These are phyloP conservation scores for Nakaseomyces nivariensis DNA, from an alignment of 1,139 yeast genomes.

Conservation along the genomic window DNA sequence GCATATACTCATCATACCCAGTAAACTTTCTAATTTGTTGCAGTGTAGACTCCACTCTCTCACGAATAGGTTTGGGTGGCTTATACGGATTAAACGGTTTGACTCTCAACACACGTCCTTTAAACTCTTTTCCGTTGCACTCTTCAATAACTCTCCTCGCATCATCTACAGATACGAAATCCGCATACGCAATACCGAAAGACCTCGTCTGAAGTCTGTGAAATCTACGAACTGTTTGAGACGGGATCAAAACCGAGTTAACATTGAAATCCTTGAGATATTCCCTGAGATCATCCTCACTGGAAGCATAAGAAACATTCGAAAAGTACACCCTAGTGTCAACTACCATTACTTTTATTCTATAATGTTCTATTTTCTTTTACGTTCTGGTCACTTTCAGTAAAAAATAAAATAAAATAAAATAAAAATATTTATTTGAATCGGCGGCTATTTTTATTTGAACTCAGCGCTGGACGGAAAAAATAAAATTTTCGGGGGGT, in stretches of 20 bases:
- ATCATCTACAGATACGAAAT: constrained; percentile 39
- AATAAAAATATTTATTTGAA: not conserved
- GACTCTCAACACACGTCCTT: constrained; percentile 33
- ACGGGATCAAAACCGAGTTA: constrained; percentile 42
- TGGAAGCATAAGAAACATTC: constrained; percentile 43
- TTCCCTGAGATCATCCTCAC: constrained; percentile 42
- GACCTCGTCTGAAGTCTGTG: constrained; percentile 36
- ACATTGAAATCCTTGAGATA: constrained; percentile 33
- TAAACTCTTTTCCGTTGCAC: constrained; percentile 35
- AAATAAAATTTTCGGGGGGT: not conserved
- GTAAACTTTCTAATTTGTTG: constrained; percentile 6
- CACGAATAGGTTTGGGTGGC: constrained; percentile 20
- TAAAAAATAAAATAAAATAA: not conserved
- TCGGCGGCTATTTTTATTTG: not conserved
- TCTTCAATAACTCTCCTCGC: constrained; percentile 39
- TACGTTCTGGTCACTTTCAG: no score
- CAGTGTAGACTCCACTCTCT: constrained; percentile 4
- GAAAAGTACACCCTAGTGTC: constrained; percentile 37
- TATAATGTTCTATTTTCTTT: no score
- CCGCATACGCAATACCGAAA: constrained; percentile 59
- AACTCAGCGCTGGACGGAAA: no score
- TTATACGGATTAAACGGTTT: constrained; percentile 36
- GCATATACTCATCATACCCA: constrained; percentile 5
- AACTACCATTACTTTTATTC: constrained; percentile 6
- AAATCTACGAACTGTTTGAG: constrained; percentile 42